These are phyloP conservation scores for Drosera spatulata DNA, from an alignment of 179 eudicot species.

Conservation along the genomic window DNA sequence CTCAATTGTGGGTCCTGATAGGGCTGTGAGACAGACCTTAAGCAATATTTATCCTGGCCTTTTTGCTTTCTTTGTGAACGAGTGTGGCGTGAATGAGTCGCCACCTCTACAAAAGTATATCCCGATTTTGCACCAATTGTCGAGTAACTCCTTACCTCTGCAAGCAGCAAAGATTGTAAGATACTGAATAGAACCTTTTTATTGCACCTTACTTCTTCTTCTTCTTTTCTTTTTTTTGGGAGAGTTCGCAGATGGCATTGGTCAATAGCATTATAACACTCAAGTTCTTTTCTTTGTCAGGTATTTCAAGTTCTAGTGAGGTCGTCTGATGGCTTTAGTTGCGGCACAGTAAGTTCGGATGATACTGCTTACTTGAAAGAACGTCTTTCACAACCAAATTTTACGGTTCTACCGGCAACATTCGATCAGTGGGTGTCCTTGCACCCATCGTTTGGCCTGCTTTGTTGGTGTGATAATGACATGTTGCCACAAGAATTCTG, in stretches of 20 bases:
- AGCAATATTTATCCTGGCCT: constrained; percentile 60
- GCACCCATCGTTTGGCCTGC: constrained; percentile 72
- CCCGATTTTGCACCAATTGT: constrained; percentile 60
- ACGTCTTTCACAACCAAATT: constrained; percentile 45
- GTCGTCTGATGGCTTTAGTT: constrained; percentile 63
- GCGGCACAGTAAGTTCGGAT: constrained; percentile 47
- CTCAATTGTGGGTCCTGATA: constrained; percentile 6
- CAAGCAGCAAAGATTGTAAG: constrained; percentile 66
- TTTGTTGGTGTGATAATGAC: constrained; percentile 93
- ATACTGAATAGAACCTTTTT: background rate
- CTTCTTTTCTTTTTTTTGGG: too few species aligned
- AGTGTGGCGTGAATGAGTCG: constrained; percentile 68
- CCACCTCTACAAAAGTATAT: constrained; percentile 59
- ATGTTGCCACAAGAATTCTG: constrained; percentile 61
- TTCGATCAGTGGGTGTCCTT: constrained; percentile 95
- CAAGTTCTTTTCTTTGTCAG: constrained; percentile 22
- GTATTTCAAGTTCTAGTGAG: constrained; percentile 62
- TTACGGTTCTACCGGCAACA: constrained; percentile 58
- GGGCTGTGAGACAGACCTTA: constrained; percentile 35
- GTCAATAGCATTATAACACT: too few species aligned
- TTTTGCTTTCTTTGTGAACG: constrained; percentile 69
- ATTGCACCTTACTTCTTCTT: background rate
- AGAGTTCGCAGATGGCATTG: too few species aligned
- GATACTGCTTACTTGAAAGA: constrained; percentile 54
- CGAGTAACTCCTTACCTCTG: constrained; percentile 43